Evolutionary conservation across 179 eudicot species (phyloP).

Genomic region (Drosera spatulata): DNA sequence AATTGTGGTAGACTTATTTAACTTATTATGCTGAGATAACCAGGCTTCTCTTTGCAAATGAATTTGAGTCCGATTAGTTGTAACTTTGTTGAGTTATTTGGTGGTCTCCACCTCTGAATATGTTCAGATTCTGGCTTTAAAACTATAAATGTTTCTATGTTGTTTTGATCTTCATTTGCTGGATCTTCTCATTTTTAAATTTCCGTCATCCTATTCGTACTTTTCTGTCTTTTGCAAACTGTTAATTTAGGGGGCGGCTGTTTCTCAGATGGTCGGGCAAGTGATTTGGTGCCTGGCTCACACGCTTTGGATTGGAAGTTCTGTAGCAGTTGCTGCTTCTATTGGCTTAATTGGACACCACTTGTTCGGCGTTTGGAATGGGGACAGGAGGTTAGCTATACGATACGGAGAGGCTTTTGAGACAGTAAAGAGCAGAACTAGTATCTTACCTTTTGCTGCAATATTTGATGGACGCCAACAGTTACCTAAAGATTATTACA

Average conservation of each 20-base stretch:
- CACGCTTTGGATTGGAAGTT: constrained; percentile 89
- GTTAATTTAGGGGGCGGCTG: neutral
- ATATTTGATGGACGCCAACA: constrained; percentile 89
- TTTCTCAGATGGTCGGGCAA: constrained; percentile 87
- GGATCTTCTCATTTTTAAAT: neutral
- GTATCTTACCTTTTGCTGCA: constrained; percentile 83
- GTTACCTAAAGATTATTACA: constrained; percentile 63
- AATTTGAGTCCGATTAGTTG: no score
- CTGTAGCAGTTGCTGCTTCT: constrained; percentile 91
- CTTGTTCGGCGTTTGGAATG: constrained; percentile 94
- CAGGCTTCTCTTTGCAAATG: no score
- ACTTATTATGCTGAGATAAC: neutral
- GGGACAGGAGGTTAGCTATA: constrained; percentile 73
- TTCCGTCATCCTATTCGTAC: neutral
- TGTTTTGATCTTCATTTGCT: neutral
- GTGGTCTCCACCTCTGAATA: no score
- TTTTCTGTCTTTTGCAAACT: neutral
- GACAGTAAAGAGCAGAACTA: constrained; percentile 67
- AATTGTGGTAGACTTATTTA: neutral
- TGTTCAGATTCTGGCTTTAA: no score
- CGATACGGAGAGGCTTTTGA: constrained; percentile 82
- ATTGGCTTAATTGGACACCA: constrained; percentile 92
- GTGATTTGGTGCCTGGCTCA: constrained; percentile 97
- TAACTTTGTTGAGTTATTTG: no score
- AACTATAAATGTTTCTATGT: neutral